phyloP scores from a whole-genome alignment of 208 protist species.

The Trypanosoma lewisi region DNA sequence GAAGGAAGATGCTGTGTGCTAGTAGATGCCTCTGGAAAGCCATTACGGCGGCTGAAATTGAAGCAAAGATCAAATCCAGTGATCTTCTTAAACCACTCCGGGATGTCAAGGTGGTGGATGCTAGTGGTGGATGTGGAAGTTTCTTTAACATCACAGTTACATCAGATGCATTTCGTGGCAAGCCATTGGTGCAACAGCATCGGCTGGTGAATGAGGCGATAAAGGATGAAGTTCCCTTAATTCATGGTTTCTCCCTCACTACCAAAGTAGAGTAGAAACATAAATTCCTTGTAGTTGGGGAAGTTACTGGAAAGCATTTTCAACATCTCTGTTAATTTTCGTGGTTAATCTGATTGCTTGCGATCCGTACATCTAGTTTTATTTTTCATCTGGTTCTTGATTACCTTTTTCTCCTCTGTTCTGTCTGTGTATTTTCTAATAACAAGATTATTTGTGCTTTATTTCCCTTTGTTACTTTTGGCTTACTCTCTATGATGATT shows the following conservation, averaged over 20 bases:
- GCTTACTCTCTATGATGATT: too few species aligned
- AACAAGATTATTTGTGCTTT: too few species aligned
- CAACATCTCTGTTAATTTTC: background rate
- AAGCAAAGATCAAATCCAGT: slow-evolving; percentile 63
- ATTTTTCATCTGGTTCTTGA: background rate
- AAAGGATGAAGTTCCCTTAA: slow-evolving; percentile 77
- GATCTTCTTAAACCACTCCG: slow-evolving; percentile 51
- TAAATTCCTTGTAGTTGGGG: background rate
- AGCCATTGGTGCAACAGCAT: slow-evolving; percentile 83
- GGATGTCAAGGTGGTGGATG: slow-evolving; percentile 63
- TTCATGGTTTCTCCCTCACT: slow-evolving; percentile 86
- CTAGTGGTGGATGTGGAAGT: slow-evolving; percentile 77
- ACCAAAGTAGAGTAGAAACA: slow-evolving; percentile 35
- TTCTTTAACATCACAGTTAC: slow-evolving; percentile 83
- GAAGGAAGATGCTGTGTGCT: slow-evolving; percentile 17
- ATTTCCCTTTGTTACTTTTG: too few species aligned
- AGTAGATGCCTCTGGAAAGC: slow-evolving; percentile 16
- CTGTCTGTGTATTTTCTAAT: background rate
- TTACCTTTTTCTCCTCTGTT: background rate
- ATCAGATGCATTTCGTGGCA: slow-evolving; percentile 71
- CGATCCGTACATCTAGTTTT: too few species aligned
- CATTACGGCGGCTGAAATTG: slow-evolving; percentile 61
- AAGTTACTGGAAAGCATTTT: too few species aligned
- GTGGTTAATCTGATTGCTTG: background rate
- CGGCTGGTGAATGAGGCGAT: slow-evolving; percentile 78